Percentiles rank a stretch among this genome's conserved stretches.
Evolutionary conservation across 2,329 filamentous ascomycete genomes (phyloP).

Genomic region (Diaporthe capsici): DNA sequence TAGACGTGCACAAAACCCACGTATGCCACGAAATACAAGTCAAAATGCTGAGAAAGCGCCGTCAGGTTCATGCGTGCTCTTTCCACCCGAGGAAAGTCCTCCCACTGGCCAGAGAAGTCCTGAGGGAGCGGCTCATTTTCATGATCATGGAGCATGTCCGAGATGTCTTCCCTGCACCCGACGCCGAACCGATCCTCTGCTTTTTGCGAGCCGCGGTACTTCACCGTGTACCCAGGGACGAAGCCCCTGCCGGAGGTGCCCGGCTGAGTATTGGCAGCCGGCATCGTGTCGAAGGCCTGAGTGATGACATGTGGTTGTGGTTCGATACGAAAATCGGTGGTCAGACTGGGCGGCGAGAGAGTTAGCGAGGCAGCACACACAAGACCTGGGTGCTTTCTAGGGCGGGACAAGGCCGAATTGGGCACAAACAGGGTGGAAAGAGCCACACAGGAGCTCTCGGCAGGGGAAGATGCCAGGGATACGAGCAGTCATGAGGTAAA

Average conservation of each 20-base stretch:
- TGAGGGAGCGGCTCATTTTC: slow-evolving; percentile 28
- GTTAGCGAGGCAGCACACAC: slow-evolving; percentile 3
- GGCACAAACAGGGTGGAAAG: not conserved
- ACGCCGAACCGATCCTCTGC: slow-evolving; percentile 31
- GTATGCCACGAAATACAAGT: slow-evolving; percentile 75
- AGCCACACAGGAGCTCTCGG: not conserved
- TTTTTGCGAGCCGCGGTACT: slow-evolving; percentile 30
- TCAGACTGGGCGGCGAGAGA: not conserved
- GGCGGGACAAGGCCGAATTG: not conserved
- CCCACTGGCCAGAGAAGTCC: slow-evolving; percentile 38
- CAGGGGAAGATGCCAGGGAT: not conserved
- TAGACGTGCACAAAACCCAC: slow-evolving; percentile 71
- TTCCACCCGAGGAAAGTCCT: slow-evolving; percentile 47
- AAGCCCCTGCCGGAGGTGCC: slow-evolving; percentile 20
- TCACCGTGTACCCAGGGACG: slow-evolving; percentile 19
- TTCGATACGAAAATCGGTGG: not conserved
- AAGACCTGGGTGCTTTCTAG: not conserved
- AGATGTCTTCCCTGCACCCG: slow-evolving; percentile 15
- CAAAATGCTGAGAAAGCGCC: slow-evolving; percentile 69
- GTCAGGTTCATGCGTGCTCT: slow-evolving; percentile 67
- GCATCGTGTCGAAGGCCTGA: not conserved
- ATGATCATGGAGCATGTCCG: slow-evolving; percentile 10
- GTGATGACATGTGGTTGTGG: slow-evolving; percentile 6
- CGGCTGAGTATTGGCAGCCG: slow-evolving; percentile 5
- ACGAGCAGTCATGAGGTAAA: not conserved